Evolutionary conservation across 1,139 yeast species (phyloP).

Genomic region (Yarrowia galli): DNA sequence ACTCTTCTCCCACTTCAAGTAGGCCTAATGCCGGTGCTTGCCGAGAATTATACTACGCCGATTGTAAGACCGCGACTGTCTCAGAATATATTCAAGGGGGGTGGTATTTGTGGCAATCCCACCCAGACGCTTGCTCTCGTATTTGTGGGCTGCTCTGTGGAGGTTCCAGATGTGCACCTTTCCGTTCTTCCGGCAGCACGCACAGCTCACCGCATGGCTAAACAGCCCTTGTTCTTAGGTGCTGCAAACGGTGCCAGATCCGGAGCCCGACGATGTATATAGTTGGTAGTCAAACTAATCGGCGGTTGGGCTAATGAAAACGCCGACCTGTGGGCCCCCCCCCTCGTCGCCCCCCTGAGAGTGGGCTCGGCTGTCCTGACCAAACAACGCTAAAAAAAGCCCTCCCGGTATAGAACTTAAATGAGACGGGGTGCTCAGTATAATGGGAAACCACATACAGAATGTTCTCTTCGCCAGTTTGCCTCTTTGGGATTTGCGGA

Average conservation of each 20-base stretch:
- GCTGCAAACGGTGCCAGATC: too few relatives aligned
- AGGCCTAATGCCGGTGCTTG: too few relatives aligned
- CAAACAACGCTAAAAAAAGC: background rate
- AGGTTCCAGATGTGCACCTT: background rate
- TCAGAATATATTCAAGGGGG: too few relatives aligned
- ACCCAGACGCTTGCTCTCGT: background rate
- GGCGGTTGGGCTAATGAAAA: background rate
- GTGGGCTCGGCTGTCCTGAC: background rate
- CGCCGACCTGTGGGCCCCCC: too few relatives aligned
- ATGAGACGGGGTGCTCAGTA: too few relatives aligned
- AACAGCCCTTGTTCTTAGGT: too few relatives aligned
- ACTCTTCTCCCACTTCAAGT: too few relatives aligned
- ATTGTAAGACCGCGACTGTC: background rate
- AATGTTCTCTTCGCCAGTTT: too few relatives aligned
- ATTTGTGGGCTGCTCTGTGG: background rate
- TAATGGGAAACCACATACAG: too few relatives aligned
- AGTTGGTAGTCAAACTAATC: too few relatives aligned
- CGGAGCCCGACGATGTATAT: constrained; percentile 7
- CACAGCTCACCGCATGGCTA: background rate
- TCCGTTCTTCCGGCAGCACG: background rate
- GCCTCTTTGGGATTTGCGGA: background rate
- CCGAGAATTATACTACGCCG: background rate
- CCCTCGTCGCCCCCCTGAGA: too few relatives aligned
- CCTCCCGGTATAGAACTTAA: too few relatives aligned
- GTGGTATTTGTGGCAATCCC: background rate